A percentile compares a stretch with the other conserved stretches of the same genome.
phyloP scores from a whole-genome alignment of 768 basidiomycete species.

The Suillus alpinus region DNA sequence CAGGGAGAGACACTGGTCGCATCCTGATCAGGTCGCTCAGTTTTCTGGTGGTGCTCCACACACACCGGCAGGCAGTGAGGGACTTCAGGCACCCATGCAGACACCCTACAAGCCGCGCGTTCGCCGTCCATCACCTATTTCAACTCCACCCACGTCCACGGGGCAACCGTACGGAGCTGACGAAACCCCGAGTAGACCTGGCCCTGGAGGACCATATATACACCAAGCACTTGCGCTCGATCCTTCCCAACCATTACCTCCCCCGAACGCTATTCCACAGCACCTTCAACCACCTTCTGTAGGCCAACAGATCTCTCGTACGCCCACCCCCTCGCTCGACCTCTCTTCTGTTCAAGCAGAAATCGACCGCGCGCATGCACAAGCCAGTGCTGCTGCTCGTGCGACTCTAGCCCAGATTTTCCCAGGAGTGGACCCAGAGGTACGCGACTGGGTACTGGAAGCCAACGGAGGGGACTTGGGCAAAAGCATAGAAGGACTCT shows the following conservation, averaged over 20 bases:
- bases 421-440: slow-evolving; percentile 76
- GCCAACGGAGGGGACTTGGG: slow-evolving; percentile 88
- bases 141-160: slow-evolving; percentile 23
- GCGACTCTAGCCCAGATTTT: slow-evolving; percentile 88
- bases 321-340: slow-evolving; percentile 70
- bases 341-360: slow-evolving; percentile 67
- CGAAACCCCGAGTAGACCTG: slow-evolving; percentile 41
- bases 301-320: slow-evolving; percentile 60
- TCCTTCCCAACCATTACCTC: slow-evolving; percentile 38
- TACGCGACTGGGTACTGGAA: slow-evolving; percentile 87
- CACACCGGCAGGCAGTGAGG: slow-evolving; percentile 35
- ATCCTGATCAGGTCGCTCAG: slow-evolving; percentile 35
- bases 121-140: slow-evolving; percentile 46
- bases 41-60: slow-evolving; percentile 30
- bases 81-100: slow-evolving; percentile 34
- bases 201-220: slow-evolving; percentile 38
- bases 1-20: slow-evolving; percentile 36
- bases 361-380: slow-evolving; percentile 75
- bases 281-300: slow-evolving; percentile 39
- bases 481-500: slow-evolving; percentile 79
- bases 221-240: slow-evolving; percentile 49
- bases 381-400: slow-evolving; percentile 65
- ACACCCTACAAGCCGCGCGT: slow-evolving; percentile 78
- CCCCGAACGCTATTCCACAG: slow-evolving; percentile 23
- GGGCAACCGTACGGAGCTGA: slow-evolving; percentile 31